Evolutionary conservation across 306 rosid genomes (phyloP), one percentile per base, ranked within the genome.

Genomic region (Nissolia schottii): DNA sequence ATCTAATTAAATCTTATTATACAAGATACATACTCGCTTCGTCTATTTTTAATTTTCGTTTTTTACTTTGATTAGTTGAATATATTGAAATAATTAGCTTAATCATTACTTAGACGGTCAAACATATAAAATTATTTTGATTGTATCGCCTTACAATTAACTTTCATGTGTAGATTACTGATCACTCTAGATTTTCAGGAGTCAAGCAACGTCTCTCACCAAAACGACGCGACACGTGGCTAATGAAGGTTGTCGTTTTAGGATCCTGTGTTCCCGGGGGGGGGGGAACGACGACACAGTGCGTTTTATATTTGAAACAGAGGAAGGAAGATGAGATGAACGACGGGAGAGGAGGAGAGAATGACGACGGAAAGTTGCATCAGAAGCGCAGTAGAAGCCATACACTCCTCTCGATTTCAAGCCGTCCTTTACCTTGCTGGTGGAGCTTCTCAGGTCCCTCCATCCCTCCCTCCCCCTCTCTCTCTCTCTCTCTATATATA

Each of bases 401-500:
- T 93, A 48, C 98, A 93, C 87, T 77, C 89, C 0, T 79, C 70
- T 59, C 90, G 90, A 0, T 84, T 69, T 6, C 89, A 93, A 83
- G 80, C 88, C 43, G 98, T 89, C 41, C 85, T 93, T 64, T 84
- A 81, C 59, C 83, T 91, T 65, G 28, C 91, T 18, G 94, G 97
- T 41, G 98, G 94, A 20, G 97, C 98, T 75, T 90, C 97, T 75
- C 90, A 80, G 96, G 92, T 87, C 32, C 24, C 24, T 23, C 23
- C 37, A 65, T 19, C 46, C 8, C 38, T 32, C 8, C 38, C 6
- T 29, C 46, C 29, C 64, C 22, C 50, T 84, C 34, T 65, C 63
- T 64, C 23, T 32, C 35, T 68, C 18, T 50, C 67, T 23, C 34
- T 6, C 31, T 31, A 13, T 48, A n/a, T 68, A 35, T 34, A 2